These are phyloP conservation scores for Pleurotus giganteus DNA, from an alignment of 768 basidiomycete genomes.

Conservation along the genomic window DNA sequence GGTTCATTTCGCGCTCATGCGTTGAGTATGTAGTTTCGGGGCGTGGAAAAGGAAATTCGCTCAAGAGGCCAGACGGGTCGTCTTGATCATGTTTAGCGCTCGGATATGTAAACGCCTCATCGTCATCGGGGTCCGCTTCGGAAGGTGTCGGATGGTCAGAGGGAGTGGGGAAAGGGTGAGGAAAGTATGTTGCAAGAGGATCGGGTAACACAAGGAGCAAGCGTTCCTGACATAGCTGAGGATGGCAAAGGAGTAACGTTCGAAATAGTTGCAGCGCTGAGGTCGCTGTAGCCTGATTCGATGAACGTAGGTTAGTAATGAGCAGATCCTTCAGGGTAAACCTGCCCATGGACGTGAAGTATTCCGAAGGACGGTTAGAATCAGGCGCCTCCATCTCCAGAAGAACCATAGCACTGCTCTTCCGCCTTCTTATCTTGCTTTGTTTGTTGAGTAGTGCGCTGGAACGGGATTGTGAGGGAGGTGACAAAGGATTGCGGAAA, in stretches of 20 bases:
- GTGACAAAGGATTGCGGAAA: constrained; percentile 38
- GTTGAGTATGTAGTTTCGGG: constrained; percentile 77
- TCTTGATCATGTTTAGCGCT: constrained; percentile 25
- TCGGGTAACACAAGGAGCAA: constrained; percentile 72
- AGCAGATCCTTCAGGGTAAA: constrained; percentile 92
- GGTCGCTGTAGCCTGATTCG: constrained; percentile 60
- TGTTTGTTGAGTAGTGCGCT: constrained; percentile 32
- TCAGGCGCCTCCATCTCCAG: constrained; percentile 81
- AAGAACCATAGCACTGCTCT: constrained; percentile 90
- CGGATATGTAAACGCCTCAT: constrained; percentile 45
- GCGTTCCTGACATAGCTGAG: constrained; percentile 60
- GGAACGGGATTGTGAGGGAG: constrained; percentile 31
- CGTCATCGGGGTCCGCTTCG: constrained; percentile 47
- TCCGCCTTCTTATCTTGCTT: constrained; percentile 55
- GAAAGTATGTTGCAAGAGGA: constrained; percentile 71
- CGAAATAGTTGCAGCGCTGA: constrained; percentile 81
- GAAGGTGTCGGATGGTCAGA: background rate
- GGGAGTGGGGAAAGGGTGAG: constrained; percentile 41
- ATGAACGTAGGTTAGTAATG: constrained; percentile 72
- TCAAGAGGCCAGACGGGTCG: constrained; percentile 9
- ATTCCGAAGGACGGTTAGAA: constrained; percentile 68
- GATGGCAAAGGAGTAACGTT: constrained; percentile 70
- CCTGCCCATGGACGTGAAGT: constrained; percentile 83
- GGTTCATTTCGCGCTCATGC: constrained; percentile 79
- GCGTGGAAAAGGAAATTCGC: constrained; percentile 40